Evolutionary conservation across 495 filamentous ascomycete genomes (phyloP), one percentile per base, ranked within the genome.

Genomic region (Tuber brumale): DNA sequence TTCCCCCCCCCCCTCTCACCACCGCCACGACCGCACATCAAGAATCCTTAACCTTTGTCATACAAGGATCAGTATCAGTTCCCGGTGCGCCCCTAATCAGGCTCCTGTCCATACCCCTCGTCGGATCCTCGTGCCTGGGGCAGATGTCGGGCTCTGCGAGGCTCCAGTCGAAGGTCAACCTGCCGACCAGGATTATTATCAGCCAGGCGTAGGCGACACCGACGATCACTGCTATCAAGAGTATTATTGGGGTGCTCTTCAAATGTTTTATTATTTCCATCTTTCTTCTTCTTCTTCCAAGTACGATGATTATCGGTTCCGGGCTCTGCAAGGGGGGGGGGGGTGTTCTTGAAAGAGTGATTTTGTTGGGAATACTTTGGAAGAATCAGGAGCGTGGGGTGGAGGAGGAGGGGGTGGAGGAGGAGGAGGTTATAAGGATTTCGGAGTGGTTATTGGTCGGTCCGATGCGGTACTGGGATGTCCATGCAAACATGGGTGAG

Each of bases 101-200:
- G 12, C 51, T 61, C n/a, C 51, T 61, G 51, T 61, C 51, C n/a
- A 61, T 9, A 7, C 51, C 51, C n/a, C 27, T 61, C 51, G 23
- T n/a, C n/a, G 31, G 0, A n/a, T 16, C n/a, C n/a, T 61, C 51
- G n/a, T 31, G 6, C 51, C 51, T 61, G n/a, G 51, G 51, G 51
- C 51, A 61, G 51, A 61, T n/a, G n/a, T 31, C 57, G n/a, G n/a
- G 57, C 57, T 66, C 57, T 66, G 57, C 57, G 57, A 66, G 57
- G 57, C n/a, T 10, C 51, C 51, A 61, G 27, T 66, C 57, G n/a
- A 66, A 66, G n/a, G 57, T 66, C 12, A 66, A 0, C 8, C 27
- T 66, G 57, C n/a, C n/a, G 57, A 66, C 57, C 23, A 66, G n/a
- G 57, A 66, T 1, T 10, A 66, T 66, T 31, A 18, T 1, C 57